Base-by-base conservation (phyloP, 331 rosid genomes). In the Cydonia oblonga region DNA sequence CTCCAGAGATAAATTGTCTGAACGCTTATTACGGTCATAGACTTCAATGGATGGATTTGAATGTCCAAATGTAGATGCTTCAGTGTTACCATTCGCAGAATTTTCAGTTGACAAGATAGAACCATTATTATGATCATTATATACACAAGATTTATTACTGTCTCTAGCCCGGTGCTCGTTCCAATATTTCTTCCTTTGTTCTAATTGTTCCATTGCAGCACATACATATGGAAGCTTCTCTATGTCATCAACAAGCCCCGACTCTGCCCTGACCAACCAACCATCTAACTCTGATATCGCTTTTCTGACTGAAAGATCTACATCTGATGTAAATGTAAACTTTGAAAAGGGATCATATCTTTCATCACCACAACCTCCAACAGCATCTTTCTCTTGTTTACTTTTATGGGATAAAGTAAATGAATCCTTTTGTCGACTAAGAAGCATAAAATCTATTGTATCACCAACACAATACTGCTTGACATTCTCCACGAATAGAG, bases 221-320 rank as follows among this genome's bases (percentile, higher is more conserved):
- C 90, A 91, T 71, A 91, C 97, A 81, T 89, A 93, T 6, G 97
- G 97, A 80, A 93, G 96, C 87, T 84, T 91, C 90, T 89, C 98
- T 24, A 89, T 71, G 85, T 93, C 97, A 78, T 93, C 96, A 76
- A 93, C 98, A 78, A 89, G 89, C 76, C 97, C 97, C 3, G 96
- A 78, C 75, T 91, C 96, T 69, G 98, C 97, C 79, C 81, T 88
- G 68, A 86, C 97, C 66, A 93, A 82, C 98, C 98, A 93, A 65
- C 92, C 82, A 76, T 93, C 98, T 40, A 93, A 89, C 82, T 91
- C 96, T 16, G 91, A 85, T 67, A 91, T 88, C 69, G 98, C 92
- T 72, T 83, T 85, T 70, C 89, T 87, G 82, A 88, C 91, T 2
- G 98, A 83, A 71, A 91, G 96, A 68, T 93, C 97, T 38, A 88